phyloP scores from a whole-genome alignment of 345 rosid species.

The Physaria fendleri region DNA sequence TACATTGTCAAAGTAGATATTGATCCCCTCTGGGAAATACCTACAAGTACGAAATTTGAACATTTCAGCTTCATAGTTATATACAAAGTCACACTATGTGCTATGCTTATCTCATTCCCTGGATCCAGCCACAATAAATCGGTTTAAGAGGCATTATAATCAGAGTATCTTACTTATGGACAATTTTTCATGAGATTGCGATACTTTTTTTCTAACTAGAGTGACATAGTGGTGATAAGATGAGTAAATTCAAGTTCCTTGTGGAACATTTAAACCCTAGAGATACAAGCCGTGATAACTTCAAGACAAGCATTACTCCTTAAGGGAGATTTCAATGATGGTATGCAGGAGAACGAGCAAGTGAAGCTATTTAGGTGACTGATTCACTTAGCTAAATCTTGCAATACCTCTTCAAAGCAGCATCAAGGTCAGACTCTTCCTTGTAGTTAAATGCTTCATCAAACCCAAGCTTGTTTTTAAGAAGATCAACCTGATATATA shows the following conservation, averaged over 20 bases:
- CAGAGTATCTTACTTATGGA: background rate
- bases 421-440: conserved; percentile 46
- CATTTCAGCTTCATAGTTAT: background rate
- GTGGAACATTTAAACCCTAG: background rate
- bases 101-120: background rate
- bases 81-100: background rate
- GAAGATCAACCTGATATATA: conserved; percentile 50
- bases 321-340: background rate
- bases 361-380: background rate
- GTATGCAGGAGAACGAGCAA: background rate
- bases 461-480: conserved; percentile 54
- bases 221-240: background rate
- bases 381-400: background rate
- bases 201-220: background rate
- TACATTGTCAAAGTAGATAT: conserved; percentile 70
- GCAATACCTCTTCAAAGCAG: conserved; percentile 53
- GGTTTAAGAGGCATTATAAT: background rate
- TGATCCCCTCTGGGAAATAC: conserved; percentile 58
- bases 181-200: background rate
- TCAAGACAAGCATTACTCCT: background rate
- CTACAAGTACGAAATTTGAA: conserved; percentile 23
- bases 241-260: background rate
- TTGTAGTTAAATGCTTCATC: conserved; percentile 79
- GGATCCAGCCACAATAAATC: background rate
- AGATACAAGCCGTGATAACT: background rate